Evolutionary conservation across 495 filamentous ascomycete species (phyloP).

Genomic region (Elaphomyces granulatus): DNA sequence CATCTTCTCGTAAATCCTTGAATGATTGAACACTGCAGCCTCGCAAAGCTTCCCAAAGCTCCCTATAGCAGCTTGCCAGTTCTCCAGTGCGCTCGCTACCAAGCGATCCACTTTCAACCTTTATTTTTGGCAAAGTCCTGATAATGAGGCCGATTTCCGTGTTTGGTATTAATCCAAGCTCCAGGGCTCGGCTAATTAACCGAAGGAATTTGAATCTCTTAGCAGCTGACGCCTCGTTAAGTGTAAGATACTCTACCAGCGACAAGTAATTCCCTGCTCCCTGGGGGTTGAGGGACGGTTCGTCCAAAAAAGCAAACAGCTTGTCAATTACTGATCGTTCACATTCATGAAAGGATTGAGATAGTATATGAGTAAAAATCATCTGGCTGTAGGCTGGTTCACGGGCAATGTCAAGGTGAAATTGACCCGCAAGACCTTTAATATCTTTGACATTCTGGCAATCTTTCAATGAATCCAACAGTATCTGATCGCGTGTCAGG

Average conservation of each 20-base stretch:
- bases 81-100: slow-evolving; percentile 3
- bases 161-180: slow-evolving; percentile 24
- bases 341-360: slow-evolving; percentile 1
- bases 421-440: slow-evolving; percentile 14
- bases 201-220: slow-evolving; percentile 13
- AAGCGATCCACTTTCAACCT: not conserved
- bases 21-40: slow-evolving; percentile 24
- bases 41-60: slow-evolving; percentile 30
- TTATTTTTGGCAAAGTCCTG: slow-evolving; percentile 12
- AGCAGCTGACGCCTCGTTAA: slow-evolving; percentile 5
- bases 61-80: slow-evolving; percentile 13
- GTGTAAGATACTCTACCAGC: slow-evolving; percentile 13
- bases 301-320: slow-evolving; percentile 29
- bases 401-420: slow-evolving; percentile 24
- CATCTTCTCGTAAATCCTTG: slow-evolving; percentile 16
- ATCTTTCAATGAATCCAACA: slow-evolving; percentile 14
- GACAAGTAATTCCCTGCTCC: slow-evolving; percentile 27
- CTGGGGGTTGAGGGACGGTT: slow-evolving; percentile 25
- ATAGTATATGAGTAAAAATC: slow-evolving; percentile 26
- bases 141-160: slow-evolving; percentile 25
- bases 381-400: slow-evolving; percentile 28
- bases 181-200: slow-evolving; percentile 21
- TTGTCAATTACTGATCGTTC: slow-evolving; percentile 8
- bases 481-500: slow-evolving; percentile 3
- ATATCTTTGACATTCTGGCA: slow-evolving; percentile 12